Base-by-base conservation (phyloP, 1,139 yeast genomes). In the Blastobotrys indianensis region DNA sequence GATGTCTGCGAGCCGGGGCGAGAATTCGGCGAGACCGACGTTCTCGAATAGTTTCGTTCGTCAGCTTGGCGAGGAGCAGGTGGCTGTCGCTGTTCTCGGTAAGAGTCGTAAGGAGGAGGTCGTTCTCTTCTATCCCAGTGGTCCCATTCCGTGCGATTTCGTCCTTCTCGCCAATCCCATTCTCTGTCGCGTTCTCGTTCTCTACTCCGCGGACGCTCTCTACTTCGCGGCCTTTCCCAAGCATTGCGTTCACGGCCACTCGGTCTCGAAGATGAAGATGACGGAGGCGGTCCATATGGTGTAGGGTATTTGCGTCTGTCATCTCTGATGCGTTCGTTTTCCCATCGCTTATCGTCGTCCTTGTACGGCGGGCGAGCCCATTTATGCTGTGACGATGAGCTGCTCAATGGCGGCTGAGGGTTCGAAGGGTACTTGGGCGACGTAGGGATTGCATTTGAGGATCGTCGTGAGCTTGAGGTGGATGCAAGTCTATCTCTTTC, bases 171-270 rank as follows among this genome's bases (percentile, higher is more conserved):
- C 25, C 25, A 20, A 7, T 30, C 33, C 34, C 41, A 34, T 16
- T 50, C 46, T 6, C 49, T 37, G n/a, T 47, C 52, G 16, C 53
- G 45, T 17, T 52, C 55, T 31, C 59, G 48, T 23, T 45, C 59
- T 12, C 55, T 34, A 16, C 52, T 57, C 4, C 57, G 48, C 33
- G 50, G 56, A 10, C 59, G 50, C 23, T 29, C 41, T 15, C 41
- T 8, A 9, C 33, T 31, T n/a, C 31, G 38, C 10, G 38, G 38
- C 30, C 38, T 10, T 2, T 41, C 44, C 44, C 44, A 41, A 2
- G 25, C 30, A n/a, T 31, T 32, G 13, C 28, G 10, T n/a, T 35
- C 31, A 13, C 34, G 13, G 9, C 17, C 15, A 13, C 42, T 39
- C 13, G 42, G 31, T 23, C 39, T 34, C 9, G 30, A 23, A 9